These are phyloP conservation scores for Stereum hirsutum DNA, from an alignment of 1,284 basidiomycete species.

Conservation along the genomic window DNA sequence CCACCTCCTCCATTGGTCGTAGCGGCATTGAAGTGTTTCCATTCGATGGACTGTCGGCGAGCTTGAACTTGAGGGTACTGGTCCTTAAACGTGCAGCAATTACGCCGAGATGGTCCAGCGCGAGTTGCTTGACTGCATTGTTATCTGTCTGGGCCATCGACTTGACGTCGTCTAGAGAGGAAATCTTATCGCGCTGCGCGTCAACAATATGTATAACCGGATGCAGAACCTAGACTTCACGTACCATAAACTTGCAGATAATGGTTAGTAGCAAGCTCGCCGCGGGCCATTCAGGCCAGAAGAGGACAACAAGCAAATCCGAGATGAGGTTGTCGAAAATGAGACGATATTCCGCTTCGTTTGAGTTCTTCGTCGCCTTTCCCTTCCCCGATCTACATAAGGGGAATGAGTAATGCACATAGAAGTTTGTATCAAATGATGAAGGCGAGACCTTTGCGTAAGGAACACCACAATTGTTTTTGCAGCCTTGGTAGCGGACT, in stretches of 20 bases:
- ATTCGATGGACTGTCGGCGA: constrained; percentile 13
- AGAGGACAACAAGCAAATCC: constrained; percentile 84
- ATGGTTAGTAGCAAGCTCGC: constrained; percentile 76
- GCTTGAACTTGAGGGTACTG: constrained; percentile 43
- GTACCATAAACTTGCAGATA: constrained; percentile 77
- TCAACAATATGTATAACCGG: background rate
- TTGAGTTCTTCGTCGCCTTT: constrained; percentile 79
- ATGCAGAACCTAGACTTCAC: constrained; percentile 9
- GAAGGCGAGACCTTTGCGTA: constrained; percentile 53
- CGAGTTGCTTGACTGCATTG: constrained; percentile 79
- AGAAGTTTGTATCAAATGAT: background rate
- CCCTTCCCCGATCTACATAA: constrained; percentile 72
- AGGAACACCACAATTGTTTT: constrained; percentile 81
- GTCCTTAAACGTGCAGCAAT: constrained; percentile 78
- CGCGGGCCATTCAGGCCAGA: constrained; percentile 96
- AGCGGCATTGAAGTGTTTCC: constrained; percentile 16
- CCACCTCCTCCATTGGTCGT: constrained; percentile 65
- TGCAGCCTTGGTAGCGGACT: constrained; percentile 77
- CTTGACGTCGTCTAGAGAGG: constrained; percentile 76
- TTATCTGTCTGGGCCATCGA: constrained; percentile 53
- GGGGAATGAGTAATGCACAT: too few species aligned
- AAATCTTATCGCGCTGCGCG: constrained; percentile 38
- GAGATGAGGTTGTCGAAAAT: constrained; percentile 88
- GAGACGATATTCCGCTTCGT: constrained; percentile 84
- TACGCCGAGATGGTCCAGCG: constrained; percentile 89